phyloP scores from a whole-genome alignment of 2,329 filamentous ascomycete species.

The Colletotrichum salicis region DNA sequence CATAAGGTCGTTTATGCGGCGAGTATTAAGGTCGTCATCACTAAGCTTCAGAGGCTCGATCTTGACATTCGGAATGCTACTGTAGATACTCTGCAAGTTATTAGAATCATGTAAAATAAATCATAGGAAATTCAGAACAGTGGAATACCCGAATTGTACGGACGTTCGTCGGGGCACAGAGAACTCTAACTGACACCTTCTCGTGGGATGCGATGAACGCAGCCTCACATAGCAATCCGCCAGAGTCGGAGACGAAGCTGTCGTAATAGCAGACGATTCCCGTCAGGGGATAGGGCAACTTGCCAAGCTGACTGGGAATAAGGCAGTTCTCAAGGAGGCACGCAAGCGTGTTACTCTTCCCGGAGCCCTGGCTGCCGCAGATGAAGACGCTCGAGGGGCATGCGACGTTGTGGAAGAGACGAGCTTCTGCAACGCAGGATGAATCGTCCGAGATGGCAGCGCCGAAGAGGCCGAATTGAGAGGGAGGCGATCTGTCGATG shows the following conservation, averaged over 20 bases:
- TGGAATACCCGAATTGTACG: conserved; percentile 42
- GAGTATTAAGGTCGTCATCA: conserved; percentile 64
- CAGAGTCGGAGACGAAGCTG: conserved; percentile 58
- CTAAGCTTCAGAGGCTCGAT: conserved; percentile 64
- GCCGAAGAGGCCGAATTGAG: conserved; percentile 39
- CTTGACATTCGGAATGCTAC: conserved; percentile 51
- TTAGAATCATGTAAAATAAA: not conserved
- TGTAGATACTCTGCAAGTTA: conserved; percentile 51
- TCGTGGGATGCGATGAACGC: conserved; percentile 61
- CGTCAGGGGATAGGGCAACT: conserved; percentile 62
- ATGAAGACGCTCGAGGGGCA: conserved; percentile 70
- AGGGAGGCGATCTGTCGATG: not conserved
- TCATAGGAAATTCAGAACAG: no score
- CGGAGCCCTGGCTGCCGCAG: conserved; percentile 72
- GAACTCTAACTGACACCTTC: conserved; percentile 59
- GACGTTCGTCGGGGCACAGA: conserved; percentile 66
- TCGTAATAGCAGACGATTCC: conserved; percentile 75
- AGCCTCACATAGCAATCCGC: conserved; percentile 67
- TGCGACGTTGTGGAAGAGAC: conserved; percentile 58
- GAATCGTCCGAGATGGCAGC: conserved; percentile 31
- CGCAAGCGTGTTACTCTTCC: conserved; percentile 71
- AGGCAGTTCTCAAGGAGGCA: conserved; percentile 69
- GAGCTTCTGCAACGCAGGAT: not conserved
- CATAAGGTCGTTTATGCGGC: conserved; percentile 70
- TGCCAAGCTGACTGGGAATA: conserved; percentile 54